Evolutionary conservation across 257 asterid genomes (phyloP).

Genomic region (Solanum clarkiae): DNA sequence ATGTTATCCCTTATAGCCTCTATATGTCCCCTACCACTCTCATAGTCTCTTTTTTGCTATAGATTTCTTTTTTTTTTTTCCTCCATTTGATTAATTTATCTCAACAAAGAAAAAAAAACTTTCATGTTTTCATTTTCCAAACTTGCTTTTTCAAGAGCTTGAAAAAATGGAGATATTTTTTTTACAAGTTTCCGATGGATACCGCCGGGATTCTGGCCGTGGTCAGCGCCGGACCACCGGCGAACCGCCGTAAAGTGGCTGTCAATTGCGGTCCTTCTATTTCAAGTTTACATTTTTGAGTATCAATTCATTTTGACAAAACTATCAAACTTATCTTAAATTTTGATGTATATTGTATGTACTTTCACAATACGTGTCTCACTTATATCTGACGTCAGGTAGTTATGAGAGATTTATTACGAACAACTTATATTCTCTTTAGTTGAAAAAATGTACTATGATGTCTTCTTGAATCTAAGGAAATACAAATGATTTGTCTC

Average conservation of each 20-base stretch:
- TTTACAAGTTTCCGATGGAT: neutral
- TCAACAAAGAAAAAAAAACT: neutral
- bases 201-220: neutral
- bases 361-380: neutral
- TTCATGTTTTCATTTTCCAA: neutral
- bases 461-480: neutral
- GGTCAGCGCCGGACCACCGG: neutral
- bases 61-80: neutral
- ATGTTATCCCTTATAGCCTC: neutral
- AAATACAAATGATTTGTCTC: neutral
- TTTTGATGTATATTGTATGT: neutral
- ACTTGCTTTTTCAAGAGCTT: neutral
- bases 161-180: neutral
- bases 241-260: neutral
- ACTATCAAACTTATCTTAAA: neutral
- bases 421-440: neutral
- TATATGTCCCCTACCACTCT: neutral
- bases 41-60: neutral
- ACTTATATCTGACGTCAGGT: neutral
- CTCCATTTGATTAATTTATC: neutral
- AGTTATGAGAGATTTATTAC: neutral
- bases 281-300: neutral
- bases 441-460: neutral
- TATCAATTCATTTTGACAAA: neutral
- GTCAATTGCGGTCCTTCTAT: neutral